Percentiles rank a stretch among this genome's conserved stretches.
phyloP scores from a whole-genome alignment of 1,284 basidiomycete genomes.

The Sporisorium sorghi region DNA sequence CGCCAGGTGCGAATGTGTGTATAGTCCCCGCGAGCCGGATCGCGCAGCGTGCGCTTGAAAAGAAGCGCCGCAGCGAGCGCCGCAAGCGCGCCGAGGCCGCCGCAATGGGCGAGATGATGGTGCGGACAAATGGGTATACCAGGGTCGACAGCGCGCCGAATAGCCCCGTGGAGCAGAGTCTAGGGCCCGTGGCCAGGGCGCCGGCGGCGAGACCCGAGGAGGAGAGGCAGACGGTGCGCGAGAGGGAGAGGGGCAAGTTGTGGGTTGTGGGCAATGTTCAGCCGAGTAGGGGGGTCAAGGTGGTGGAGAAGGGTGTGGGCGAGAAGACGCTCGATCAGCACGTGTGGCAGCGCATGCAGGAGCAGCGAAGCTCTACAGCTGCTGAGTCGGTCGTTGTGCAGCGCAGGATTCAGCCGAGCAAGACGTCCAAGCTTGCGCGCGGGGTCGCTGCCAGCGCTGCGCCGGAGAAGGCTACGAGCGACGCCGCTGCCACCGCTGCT shows the following conservation, averaged over 20 bases:
- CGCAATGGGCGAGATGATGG: constrained; percentile 19
- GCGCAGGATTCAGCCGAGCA: constrained; percentile 20
- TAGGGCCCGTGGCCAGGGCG: constrained; percentile 18
- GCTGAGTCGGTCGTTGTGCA: constrained; percentile 1
- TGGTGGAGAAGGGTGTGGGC: too few species aligned
- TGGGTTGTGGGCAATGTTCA: constrained; percentile 46
- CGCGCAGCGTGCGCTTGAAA: constrained; percentile 22
- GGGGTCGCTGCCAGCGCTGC: neutral
- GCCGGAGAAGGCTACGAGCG: neutral
- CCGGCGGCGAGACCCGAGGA: constrained; percentile 8
- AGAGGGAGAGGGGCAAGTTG: constrained; percentile 34
- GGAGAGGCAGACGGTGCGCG: constrained; percentile 34
- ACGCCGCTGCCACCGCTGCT: neutral
- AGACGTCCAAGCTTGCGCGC: constrained; percentile 14
- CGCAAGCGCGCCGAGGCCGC: constrained; percentile 41
- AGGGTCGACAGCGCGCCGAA: constrained; percentile 7
- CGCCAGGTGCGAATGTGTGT: constrained; percentile 39
- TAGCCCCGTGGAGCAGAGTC: constrained; percentile 15
- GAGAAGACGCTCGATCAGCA: constrained; percentile 14
- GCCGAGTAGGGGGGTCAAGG: neutral
- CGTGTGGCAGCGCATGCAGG: constrained; percentile 16
- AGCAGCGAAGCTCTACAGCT: neutral
- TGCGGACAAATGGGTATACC: constrained; percentile 9
- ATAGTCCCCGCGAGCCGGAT: constrained; percentile 26
- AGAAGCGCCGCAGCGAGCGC: constrained; percentile 35